phyloP scores from a whole-genome alignment of 352 stramenopile species.

The Globisporangium abappressorium region DNA sequence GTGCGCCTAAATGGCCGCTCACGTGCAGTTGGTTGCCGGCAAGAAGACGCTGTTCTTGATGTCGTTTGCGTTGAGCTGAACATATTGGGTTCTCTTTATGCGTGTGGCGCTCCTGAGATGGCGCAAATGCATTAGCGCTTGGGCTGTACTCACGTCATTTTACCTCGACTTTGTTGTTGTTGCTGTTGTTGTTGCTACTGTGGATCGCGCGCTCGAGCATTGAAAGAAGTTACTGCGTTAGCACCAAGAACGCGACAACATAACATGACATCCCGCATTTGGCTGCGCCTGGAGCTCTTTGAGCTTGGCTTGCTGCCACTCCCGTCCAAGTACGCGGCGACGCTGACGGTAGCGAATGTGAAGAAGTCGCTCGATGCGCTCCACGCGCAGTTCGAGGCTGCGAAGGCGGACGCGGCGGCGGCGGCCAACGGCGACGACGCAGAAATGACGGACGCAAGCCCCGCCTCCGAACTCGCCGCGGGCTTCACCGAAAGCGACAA shows the following conservation, averaged over 20 bases:
- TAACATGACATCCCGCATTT: conserved; percentile 44
- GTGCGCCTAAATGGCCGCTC: not conserved
- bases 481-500: conserved; percentile 65
- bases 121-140: not conserved
- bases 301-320: conserved; percentile 77
- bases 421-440: conserved; percentile 31
- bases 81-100: not conserved
- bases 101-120: not conserved
- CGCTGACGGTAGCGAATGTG: conserved; percentile 61
- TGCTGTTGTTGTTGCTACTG: not conserved
- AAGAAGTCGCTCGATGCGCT: conserved; percentile 58
- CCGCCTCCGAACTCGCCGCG: not conserved
- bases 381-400: conserved; percentile 38
- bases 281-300: conserved; percentile 83
- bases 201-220: not conserved
- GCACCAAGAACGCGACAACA: not conserved
- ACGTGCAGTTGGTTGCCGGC: not conserved
- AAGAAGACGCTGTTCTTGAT: not conserved
- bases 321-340: conserved; percentile 63
- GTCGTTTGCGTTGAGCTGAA: not conserved
- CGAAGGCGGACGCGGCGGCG: conserved; percentile 5
- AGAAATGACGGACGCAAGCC: conserved; percentile 33
- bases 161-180: not conserved
- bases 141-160: not conserved
- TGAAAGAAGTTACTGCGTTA: too few relatives aligned